Evolutionary conservation across 2,329 filamentous ascomycete species (phyloP).

Genomic region (Escovopsis sp.): DNA sequence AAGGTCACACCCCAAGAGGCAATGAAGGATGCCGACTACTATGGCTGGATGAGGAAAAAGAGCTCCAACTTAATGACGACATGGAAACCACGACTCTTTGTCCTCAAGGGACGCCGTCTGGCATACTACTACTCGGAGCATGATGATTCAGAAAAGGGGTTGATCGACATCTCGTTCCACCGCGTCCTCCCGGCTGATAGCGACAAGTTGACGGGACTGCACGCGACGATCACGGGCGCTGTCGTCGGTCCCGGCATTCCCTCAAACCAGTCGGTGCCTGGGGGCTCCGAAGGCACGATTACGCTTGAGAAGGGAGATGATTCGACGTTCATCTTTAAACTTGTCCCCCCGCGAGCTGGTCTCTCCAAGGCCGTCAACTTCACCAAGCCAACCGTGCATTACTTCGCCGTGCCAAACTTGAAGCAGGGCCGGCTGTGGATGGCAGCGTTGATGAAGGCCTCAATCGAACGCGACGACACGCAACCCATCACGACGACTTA

Average conservation of each 20-base stretch:
- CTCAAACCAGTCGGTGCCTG: conserved; percentile 40
- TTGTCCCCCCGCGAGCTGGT: conserved; percentile 78
- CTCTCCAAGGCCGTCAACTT: conserved; percentile 88
- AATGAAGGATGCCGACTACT: conserved; percentile 78
- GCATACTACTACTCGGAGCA: conserved; percentile 94
- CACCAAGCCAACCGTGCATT: conserved; percentile 92
- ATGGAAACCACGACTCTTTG: conserved; percentile 94
- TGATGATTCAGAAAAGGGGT: conserved; percentile 81
- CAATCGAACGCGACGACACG: conserved; percentile 79
- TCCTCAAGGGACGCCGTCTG: conserved; percentile 77
- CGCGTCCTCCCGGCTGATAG: conserved; percentile 90
- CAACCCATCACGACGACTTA: conserved; percentile 79
- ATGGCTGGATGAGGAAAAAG: conserved; percentile 99
- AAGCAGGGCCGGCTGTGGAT: conserved; percentile 89
- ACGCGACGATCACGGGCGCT: conserved; percentile 85
- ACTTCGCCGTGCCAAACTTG: conserved; percentile 88
- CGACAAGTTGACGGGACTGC: conserved; percentile 76
- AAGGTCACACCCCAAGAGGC: conserved; percentile 73
- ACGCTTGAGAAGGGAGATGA: conserved; percentile 39
- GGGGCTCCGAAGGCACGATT: conserved; percentile 24
- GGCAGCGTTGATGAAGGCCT: conserved; percentile 97
- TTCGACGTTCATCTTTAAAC: conserved; percentile 92
- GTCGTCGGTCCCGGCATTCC: conserved; percentile 29
- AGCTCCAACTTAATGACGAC: conserved; percentile 92
- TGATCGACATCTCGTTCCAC: conserved; percentile 96